Percentiles rank a stretch among this genome's conserved stretches.
These are phyloP conservation scores for Coniochaeta pulveracea DNA, from an alignment of 2,329 filamentous ascomycete species.

Conservation along the genomic window DNA sequence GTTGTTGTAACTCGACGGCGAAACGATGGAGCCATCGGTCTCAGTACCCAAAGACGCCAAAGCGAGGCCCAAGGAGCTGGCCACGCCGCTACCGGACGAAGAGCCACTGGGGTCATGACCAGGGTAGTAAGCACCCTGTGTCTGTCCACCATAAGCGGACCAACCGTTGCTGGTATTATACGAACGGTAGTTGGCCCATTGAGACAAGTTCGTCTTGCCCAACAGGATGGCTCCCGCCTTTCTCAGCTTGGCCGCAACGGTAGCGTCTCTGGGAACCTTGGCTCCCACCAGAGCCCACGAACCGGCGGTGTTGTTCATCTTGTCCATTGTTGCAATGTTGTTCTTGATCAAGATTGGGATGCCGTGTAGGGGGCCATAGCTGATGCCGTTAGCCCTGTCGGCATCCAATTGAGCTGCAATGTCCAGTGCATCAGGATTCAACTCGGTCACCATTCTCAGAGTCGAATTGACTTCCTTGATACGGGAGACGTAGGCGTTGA, in stretches of 20 bases:
- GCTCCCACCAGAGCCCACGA: constrained; percentile 52
- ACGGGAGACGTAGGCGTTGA: constrained; percentile 16
- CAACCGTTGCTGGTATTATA: constrained; percentile 48
- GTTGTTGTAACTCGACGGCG: constrained; percentile 41
- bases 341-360: constrained; percentile 57
- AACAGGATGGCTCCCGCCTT: constrained; percentile 51
- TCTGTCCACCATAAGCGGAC: constrained; percentile 52
- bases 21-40: constrained; percentile 53
- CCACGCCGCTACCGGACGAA: constrained; percentile 49
- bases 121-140: constrained; percentile 46
- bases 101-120: constrained; percentile 50
- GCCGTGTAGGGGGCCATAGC: constrained; percentile 42
- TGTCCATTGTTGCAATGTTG: constrained; percentile 52
- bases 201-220: constrained; percentile 53
- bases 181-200: constrained; percentile 54
- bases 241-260: constrained; percentile 47
- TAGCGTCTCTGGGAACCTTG: constrained; percentile 43
- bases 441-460: constrained; percentile 21
- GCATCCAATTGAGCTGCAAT: constrained; percentile 25
- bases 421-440: constrained; percentile 25
- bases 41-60: constrained; percentile 50
- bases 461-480: constrained; percentile 22
- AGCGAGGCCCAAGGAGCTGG: constrained; percentile 46
- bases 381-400: constrained; percentile 11
- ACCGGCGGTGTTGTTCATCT: constrained; percentile 52